Evolutionary conservation across 2,329 filamentous ascomycete genomes (phyloP).

Genomic region (Trichoderma gracile): DNA sequence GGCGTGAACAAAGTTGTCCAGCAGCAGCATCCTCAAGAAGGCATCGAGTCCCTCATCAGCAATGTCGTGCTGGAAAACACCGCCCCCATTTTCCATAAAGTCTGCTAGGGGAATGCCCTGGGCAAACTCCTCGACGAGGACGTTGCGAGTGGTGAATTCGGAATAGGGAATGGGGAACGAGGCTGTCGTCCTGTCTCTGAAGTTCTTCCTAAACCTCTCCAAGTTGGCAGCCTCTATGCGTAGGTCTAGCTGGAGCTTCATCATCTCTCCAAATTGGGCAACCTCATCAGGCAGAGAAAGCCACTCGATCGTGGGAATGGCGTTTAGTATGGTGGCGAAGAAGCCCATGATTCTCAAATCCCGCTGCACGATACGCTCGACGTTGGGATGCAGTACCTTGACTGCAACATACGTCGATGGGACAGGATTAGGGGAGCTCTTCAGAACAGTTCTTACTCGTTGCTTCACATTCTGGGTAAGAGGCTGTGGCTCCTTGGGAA

Average conservation of each 20-base stretch:
- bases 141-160: conserved; percentile 87
- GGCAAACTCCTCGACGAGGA: conserved; percentile 93
- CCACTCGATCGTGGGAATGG: conserved; percentile 94
- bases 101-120: conserved; percentile 89
- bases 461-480: conserved; percentile 70
- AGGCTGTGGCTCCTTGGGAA: conserved; percentile 43
- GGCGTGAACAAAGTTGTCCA: conserved; percentile 97
- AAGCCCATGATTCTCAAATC: conserved; percentile 93
- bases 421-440: conserved; percentile 79
- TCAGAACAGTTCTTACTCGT: conserved; percentile 83
- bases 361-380: conserved; percentile 85
- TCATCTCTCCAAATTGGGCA: conserved; percentile 94
- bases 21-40: conserved; percentile 92
- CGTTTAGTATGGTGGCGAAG: conserved; percentile 81
- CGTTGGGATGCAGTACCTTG: conserved; percentile 90
- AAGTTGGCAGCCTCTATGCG: conserved; percentile 93
- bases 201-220: conserved; percentile 83
- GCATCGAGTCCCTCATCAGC: conserved; percentile 93
- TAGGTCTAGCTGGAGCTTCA: conserved; percentile 93
- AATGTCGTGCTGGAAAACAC: conserved; percentile 90
- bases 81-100: conserved; percentile 88
- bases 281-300: conserved; percentile 95
- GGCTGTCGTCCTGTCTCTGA: conserved; percentile 84
- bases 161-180: conserved; percentile 96
- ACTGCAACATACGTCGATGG: conserved; percentile 92